These are phyloP conservation scores for Curvularia hawaiiensis DNA, from an alignment of 2,329 filamentous ascomycete species.

Conservation along the genomic window DNA sequence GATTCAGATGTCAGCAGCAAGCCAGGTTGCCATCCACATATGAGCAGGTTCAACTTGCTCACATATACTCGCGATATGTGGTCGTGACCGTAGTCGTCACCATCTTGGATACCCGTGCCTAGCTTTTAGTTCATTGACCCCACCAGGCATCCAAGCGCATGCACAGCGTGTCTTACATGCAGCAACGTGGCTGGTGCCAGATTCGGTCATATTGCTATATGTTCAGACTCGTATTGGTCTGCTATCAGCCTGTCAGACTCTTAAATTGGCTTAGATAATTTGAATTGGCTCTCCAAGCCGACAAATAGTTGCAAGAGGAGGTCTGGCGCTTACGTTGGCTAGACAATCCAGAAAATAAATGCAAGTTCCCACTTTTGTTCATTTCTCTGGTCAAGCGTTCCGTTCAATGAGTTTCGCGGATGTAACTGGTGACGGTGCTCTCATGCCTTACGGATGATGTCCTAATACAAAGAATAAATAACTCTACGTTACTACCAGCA, in stretches of 20 bases:
- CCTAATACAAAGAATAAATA: neutral
- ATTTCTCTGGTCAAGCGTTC: neutral
- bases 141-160: conserved; percentile 6
- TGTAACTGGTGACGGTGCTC: neutral
- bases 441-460: neutral
- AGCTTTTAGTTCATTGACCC: conserved; percentile 2
- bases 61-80: conserved; percentile 3
- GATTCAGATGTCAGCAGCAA: neutral
- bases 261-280: conserved; percentile 1
- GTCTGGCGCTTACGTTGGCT: neutral
- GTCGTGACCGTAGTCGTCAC: neutral
- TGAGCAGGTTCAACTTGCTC: conserved; percentile 1
- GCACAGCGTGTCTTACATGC: conserved; percentile 14
- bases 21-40: neutral
- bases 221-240: neutral
- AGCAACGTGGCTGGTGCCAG: conserved; percentile 3
- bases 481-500: neutral
- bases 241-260: conserved; percentile 10
- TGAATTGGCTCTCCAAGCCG: neutral
- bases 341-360: neutral
- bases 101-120: conserved; percentile 3
- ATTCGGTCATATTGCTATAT: neutral
- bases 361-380: neutral
- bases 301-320: neutral
- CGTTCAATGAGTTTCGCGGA: neutral